phyloP scores from a whole-genome alignment of 768 basidiomycete genomes.

The Leccinum uliginosum region DNA sequence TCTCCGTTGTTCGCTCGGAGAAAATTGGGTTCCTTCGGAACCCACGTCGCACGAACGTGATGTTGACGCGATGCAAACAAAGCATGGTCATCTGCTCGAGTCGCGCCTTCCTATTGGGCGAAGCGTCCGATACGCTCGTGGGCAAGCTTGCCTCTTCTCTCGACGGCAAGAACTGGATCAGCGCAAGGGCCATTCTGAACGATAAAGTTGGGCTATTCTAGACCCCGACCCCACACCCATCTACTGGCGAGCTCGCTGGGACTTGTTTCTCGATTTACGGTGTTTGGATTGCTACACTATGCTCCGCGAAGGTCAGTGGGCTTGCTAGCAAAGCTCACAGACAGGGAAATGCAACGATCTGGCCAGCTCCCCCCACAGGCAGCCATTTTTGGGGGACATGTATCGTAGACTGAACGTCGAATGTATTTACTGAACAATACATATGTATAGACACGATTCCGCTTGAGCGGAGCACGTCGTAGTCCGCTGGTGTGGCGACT shows the following conservation, averaged over 20 bases:
- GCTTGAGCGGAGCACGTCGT: too few relatives aligned
- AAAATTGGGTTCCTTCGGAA: slow-evolving; percentile 64
- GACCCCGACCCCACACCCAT: not conserved
- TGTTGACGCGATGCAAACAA: slow-evolving; percentile 73
- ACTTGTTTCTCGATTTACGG: not conserved
- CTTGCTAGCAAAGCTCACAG: not conserved
- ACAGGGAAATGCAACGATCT: not conserved
- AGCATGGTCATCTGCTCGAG: slow-evolving; percentile 72
- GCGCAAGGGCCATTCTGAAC: not conserved
- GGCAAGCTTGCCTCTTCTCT: slow-evolving; percentile 21
- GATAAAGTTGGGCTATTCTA: not conserved
- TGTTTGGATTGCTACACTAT: not conserved
- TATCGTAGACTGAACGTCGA: too few relatives aligned
- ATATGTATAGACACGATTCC: too few relatives aligned
- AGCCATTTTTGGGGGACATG: too few relatives aligned
- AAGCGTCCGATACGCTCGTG: slow-evolving; percentile 20
- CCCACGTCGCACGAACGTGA: slow-evolving; percentile 72
- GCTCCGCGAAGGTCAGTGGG: not conserved
- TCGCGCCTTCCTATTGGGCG: slow-evolving; percentile 24
- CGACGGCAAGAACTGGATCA: slow-evolving; percentile 13
- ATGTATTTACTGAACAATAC: too few relatives aligned
- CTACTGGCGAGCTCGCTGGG: slow-evolving; percentile 3
- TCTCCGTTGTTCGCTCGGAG: slow-evolving; percentile 62
- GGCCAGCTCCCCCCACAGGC: not conserved
- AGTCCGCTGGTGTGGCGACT: too few relatives aligned